Evolutionary conservation across 2,329 filamentous ascomycete species (phyloP).

Genomic region (Cladosporium sp.): DNA sequence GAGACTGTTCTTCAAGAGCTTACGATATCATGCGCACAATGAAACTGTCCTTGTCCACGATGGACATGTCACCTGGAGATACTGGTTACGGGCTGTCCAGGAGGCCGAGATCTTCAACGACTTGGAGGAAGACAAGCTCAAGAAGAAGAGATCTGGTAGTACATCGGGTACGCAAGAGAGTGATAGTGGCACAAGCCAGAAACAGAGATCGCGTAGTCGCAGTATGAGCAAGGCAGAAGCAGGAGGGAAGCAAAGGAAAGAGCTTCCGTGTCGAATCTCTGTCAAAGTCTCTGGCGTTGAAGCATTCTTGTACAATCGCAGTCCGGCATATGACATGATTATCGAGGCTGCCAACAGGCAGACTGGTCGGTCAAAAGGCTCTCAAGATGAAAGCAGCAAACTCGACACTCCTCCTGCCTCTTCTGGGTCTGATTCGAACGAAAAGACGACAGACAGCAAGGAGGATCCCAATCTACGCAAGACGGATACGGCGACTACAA

Average conservation of each 20-base stretch:
- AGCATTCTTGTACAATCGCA: slow-evolving; percentile 97
- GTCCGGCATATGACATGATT: slow-evolving; percentile 82
- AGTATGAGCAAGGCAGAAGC: slow-evolving; percentile 44
- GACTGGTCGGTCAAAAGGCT: slow-evolving; percentile 13
- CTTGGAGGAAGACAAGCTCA: slow-evolving; percentile 17
- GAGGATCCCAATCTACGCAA: slow-evolving; percentile 4
- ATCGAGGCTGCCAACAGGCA: slow-evolving; percentile 58
- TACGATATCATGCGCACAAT: slow-evolving; percentile 93
- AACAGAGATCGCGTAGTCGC: slow-evolving; percentile 26
- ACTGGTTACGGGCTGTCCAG: slow-evolving; percentile 83
- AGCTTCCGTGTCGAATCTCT: slow-evolving; percentile 80
- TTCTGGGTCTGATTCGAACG: slow-evolving; percentile 1
- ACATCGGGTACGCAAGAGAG: background rate
- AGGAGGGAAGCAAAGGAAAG: slow-evolving; percentile 37
- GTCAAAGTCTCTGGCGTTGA: slow-evolving; percentile 79
- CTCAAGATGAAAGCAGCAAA: background rate
- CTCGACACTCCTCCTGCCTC: background rate
- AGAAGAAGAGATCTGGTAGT: slow-evolving; percentile 14
- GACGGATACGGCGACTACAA: slow-evolving; percentile 12
- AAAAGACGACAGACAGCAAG: background rate
- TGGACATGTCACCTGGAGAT: slow-evolving; percentile 92
- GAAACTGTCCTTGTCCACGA: slow-evolving; percentile 90
- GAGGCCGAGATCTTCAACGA: slow-evolving; percentile 57
- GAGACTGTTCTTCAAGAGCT: slow-evolving; percentile 89
- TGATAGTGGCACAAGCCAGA: slow-evolving; percentile 13